A percentile compares a stretch with the other conserved stretches of the same genome.
Conservation (phyloP, 2,329 filamentous ascomycete genomes). For the Penicillium sclerotiorum region DNA sequence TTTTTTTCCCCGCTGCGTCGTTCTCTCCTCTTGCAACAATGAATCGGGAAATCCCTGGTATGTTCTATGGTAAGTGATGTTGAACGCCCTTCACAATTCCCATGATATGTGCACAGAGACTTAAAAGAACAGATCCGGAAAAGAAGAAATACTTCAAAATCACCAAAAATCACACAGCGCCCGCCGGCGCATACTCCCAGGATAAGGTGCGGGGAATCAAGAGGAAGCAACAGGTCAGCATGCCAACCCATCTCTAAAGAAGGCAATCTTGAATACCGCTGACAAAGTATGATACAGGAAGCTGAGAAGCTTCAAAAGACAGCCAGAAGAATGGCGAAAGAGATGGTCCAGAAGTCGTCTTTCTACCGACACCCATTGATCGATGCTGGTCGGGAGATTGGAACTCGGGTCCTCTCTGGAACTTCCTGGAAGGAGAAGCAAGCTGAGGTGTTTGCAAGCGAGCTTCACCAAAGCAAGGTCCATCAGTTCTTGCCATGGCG, state of each 20-base stretch:
- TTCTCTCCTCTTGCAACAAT: no score
- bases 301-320: constrained; percentile 28
- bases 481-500: constrained; percentile 35
- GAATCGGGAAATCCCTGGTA: constrained; percentile 37
- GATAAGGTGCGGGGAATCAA: constrained; percentile 61
- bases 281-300: constrained; percentile 28
- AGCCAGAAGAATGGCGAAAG: constrained; percentile 30
- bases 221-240: constrained; percentile 44
- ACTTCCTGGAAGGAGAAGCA: constrained; percentile 28
- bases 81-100: no score
- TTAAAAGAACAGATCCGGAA: constrained; percentile 40
- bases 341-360: constrained; percentile 36
- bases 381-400: constrained; percentile 34
- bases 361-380: constrained; percentile 35
- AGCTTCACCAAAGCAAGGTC: constrained; percentile 33
- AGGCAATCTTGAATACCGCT: no score
- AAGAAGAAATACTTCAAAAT: constrained; percentile 72
- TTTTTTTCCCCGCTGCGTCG: no score
- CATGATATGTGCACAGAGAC: neutral
- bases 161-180: constrained; percentile 56
- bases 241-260: no score
- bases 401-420: constrained; percentile 18
- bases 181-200: constrained; percentile 57
- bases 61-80: constrained; percentile 37
- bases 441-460: constrained; percentile 35